Conservation (phyloP, 1,139 yeast species). For the Saccharomyces uvarum region DNA sequence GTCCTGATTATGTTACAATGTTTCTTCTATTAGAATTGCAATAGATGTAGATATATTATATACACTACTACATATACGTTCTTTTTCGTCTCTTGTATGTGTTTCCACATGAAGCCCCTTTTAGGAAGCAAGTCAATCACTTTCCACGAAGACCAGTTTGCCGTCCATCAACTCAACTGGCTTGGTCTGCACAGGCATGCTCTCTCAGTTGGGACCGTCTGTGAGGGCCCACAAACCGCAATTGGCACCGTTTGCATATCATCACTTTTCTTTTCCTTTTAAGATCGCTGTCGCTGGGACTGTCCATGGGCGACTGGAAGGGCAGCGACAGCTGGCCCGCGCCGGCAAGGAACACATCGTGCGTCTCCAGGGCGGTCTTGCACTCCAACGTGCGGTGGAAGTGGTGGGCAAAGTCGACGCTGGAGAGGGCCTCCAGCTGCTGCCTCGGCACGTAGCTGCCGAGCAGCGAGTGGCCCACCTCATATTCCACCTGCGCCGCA, state of each 20-base stretch:
- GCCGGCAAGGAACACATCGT: constrained; percentile 21
- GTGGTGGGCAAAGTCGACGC: constrained; percentile 31
- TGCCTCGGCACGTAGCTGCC: constrained; percentile 31
- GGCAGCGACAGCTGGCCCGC: constrained; percentile 5
- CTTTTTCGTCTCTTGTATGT: background rate
- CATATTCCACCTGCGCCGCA: constrained; percentile 20
- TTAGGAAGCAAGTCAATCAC: background rate
- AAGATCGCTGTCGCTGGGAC: constrained; percentile 5
- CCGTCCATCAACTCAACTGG: background rate
- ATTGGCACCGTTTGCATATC: constrained; percentile 20
- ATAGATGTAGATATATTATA: background rate
- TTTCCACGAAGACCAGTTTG: background rate
- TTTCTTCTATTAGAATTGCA: background rate
- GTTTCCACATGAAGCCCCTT: background rate
- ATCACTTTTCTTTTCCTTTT: constrained; percentile 17
- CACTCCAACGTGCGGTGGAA: constrained; percentile 28
- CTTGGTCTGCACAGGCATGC: constrained; percentile 9
- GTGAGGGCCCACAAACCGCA: constrained; percentile 20
- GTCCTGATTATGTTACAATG: background rate
- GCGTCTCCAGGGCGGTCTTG: constrained; percentile 22
- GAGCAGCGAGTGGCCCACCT: constrained; percentile 26
- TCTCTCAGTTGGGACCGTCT: constrained; percentile 15
- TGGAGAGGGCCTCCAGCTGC: constrained; percentile 29
- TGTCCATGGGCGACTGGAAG: constrained; percentile 2
- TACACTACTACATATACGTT: background rate